A percentile compares a stretch with the other conserved stretches of the same genome.
These are phyloP conservation scores for Yamadazyma phyllophila DNA, from an alignment of 805 yeast species.

Conservation along the genomic window DNA sequence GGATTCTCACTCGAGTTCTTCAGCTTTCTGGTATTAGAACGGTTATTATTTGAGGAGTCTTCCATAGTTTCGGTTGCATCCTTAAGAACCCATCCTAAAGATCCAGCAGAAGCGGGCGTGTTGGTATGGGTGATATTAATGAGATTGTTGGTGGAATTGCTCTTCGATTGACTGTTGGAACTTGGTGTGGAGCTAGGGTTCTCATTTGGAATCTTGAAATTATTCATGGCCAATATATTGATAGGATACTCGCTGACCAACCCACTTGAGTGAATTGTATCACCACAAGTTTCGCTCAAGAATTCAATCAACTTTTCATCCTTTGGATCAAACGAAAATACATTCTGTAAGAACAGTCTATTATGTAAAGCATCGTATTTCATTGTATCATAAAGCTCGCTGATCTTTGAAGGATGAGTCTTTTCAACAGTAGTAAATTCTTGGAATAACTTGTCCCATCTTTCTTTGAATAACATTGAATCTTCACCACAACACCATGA, in stretches of 20 bases:
- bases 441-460: conserved; percentile 95
- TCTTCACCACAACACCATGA: conserved; percentile 98
- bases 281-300: conserved; percentile 42
- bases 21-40: conserved; percentile 18
- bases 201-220: conserved; percentile 59
- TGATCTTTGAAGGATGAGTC: conserved; percentile 95
- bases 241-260: conserved; percentile 72
- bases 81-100: conserved; percentile 70
- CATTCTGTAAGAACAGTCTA: conserved; percentile 78
- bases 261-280: conserved; percentile 46
- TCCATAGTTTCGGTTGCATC: conserved; percentile 28
- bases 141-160: conserved; percentile 23
- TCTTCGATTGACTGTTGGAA: conserved; percentile 20
- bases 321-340: conserved; percentile 64
- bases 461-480: conserved; percentile 81
- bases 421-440: conserved; percentile 92
- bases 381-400: conserved; percentile 97
- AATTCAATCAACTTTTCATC: conserved; percentile 33
- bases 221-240: conserved; percentile 71
- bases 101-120: conserved; percentile 51
- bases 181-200: conserved; percentile 19
- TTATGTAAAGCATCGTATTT: conserved; percentile 97
- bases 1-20: conserved; percentile 24
- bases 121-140: conserved; percentile 18
- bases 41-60: conserved; percentile 18